Percentiles rank a stretch among this genome's conserved stretches.
Evolutionary conservation across 306 rosid genomes (phyloP).

Genomic region (Vigna radiata): DNA sequence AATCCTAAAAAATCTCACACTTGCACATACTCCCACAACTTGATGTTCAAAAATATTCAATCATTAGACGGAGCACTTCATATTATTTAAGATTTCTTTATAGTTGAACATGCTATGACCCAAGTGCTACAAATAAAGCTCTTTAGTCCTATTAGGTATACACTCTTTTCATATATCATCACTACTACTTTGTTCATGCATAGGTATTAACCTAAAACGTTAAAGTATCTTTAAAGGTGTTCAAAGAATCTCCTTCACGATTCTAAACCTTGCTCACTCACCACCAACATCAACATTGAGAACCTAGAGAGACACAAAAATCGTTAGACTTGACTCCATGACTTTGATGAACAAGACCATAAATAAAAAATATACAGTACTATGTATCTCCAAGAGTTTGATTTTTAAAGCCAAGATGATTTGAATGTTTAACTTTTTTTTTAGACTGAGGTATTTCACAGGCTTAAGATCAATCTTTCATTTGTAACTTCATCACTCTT

Average conservation of each 20-base stretch:
- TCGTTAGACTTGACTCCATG: neutral
- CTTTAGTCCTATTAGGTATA: neutral
- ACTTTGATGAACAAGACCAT: neutral
- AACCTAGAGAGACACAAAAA: neutral
- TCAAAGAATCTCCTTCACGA: neutral
- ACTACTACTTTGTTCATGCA: neutral
- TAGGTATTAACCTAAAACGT: neutral
- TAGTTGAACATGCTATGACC: neutral
- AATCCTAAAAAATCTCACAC: neutral
- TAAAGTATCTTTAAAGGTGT: neutral
- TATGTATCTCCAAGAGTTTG: neutral
- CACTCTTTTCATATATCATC: neutral
- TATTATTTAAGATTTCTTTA: neutral
- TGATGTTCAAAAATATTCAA: neutral
- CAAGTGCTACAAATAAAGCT: neutral
- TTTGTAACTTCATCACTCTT: no score
- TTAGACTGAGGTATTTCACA: no score
- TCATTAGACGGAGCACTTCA: neutral
- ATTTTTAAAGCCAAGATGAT: neutral
- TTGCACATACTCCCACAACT: neutral
- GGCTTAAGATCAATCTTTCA: no score
- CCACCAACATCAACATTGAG: neutral
- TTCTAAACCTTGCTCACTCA: neutral
- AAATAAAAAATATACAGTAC: neutral
- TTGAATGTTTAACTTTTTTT: no score